Conservation (phyloP, 352 stramenopile species). For the Chloridella minuta region DNA sequence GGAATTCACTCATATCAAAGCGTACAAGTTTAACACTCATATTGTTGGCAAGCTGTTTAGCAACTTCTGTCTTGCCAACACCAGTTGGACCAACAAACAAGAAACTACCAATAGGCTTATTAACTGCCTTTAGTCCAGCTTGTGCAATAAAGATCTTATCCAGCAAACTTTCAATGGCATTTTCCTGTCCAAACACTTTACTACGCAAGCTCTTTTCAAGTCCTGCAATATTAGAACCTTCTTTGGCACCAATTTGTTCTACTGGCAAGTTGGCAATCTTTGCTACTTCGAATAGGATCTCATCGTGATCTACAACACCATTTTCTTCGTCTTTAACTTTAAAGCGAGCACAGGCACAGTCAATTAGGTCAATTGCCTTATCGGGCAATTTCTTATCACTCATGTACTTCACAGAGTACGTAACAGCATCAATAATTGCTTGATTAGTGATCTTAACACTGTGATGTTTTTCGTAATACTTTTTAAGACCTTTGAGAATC, state of each 20-base stretch:
- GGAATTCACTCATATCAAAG: conserved; percentile 92
- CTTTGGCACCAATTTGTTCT: conserved; percentile 27
- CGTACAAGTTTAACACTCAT: conserved; percentile 63
- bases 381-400: conserved; percentile 54
- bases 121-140: conserved; percentile 41
- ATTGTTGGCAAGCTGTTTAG: conserved; percentile 61
- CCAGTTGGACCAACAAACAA: conserved; percentile 72
- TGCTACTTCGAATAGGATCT: conserved; percentile 65
- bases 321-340: conserved; percentile 54
- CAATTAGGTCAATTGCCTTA: conserved; percentile 68
- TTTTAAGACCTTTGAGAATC: conserved; percentile 68
- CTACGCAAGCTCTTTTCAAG: conserved; percentile 42
- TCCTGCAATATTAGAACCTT: conserved; percentile 37
- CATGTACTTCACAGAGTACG: conserved; percentile 62
- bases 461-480: conserved; percentile 79
- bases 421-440: conserved; percentile 61
- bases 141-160: conserved; percentile 56
- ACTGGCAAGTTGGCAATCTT: conserved; percentile 63
- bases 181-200: conserved; percentile 60
- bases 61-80: conserved; percentile 67
- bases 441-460: conserved; percentile 63
- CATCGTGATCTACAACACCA: conserved; percentile 37
- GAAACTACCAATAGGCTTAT: conserved; percentile 62
- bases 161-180: conserved; percentile 53
- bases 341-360: conserved; percentile 56